Conservation (phyloP, 1,284 basidiomycete species). For the Apiotrichum brassicae region DNA sequence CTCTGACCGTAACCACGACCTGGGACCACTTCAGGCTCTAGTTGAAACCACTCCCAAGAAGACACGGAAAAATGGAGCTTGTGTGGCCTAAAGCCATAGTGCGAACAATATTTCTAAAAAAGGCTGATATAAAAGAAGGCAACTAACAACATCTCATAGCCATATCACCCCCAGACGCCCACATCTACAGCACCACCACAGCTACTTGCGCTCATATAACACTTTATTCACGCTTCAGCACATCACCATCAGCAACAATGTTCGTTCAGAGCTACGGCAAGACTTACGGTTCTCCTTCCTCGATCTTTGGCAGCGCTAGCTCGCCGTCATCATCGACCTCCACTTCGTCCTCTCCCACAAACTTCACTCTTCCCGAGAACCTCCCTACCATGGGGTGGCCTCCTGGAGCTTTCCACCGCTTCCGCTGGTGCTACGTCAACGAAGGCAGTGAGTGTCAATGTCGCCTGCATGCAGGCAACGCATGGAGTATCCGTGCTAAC, state of each 20-base stretch:
- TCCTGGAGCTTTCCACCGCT: conserved; percentile 6
- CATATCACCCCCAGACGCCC: too few species aligned
- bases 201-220: not conserved
- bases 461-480: too few species aligned
- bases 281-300: too few species aligned
- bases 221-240: not conserved
- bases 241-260: not conserved
- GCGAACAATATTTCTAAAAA: too few species aligned
- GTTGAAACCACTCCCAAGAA: too few species aligned
- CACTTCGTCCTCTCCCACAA: not conserved
- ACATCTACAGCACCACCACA: not conserved
- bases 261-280: not conserved
- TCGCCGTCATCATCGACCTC: not conserved
- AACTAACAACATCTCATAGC: not conserved
- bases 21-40: too few species aligned
- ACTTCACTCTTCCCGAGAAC: not conserved
- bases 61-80: too few species aligned
- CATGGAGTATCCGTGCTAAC: too few species aligned
- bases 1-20: too few species aligned
- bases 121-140: too few species aligned
- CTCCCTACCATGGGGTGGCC: not conserved
- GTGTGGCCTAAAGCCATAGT: too few species aligned
- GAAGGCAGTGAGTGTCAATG: conserved; percentile 2
- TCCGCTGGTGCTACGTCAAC: conserved; percentile 5
- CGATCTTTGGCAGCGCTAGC: not conserved